Conservation (phyloP, 1,139 yeast species). For the Protomyces inundatus region DNA sequence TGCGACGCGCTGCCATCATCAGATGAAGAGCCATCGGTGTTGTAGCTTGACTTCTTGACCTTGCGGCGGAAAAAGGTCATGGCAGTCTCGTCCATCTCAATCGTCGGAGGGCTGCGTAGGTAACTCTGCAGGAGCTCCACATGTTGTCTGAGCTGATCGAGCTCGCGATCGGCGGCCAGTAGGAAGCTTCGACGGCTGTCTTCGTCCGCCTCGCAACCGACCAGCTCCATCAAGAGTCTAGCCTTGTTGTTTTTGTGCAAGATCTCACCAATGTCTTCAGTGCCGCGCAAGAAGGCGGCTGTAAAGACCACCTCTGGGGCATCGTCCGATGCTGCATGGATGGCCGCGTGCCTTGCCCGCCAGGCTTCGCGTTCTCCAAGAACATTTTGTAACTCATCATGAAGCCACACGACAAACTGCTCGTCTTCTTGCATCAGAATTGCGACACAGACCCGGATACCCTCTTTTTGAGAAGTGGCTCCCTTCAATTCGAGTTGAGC, state of each 20-base stretch:
- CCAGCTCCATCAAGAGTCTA: conserved; percentile 25
- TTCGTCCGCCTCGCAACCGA: conserved; percentile 9
- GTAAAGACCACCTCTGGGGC: neutral
- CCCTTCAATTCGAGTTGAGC: conserved; percentile 28
- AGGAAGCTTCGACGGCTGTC: conserved; percentile 20
- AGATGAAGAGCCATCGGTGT: neutral
- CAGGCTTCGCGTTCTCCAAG: conserved; percentile 19
- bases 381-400: conserved; percentile 6
- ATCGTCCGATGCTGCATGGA: neutral
- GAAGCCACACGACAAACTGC: conserved; percentile 26
- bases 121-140: conserved; percentile 17
- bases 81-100: conserved; percentile 27
- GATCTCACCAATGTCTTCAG: conserved; percentile 22
- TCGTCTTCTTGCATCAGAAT: conserved; percentile 28
- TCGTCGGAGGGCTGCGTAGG: conserved; percentile 28
- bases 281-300: neutral
- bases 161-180: conserved; percentile 20
- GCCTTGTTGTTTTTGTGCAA: conserved; percentile 28
- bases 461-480: conserved; percentile 19
- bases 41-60: neutral
- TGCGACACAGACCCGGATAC: conserved; percentile 25
- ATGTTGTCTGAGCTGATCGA: conserved; percentile 11
- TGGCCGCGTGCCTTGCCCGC: conserved; percentile 3
- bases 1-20: neutral
- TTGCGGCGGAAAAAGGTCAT: conserved; percentile 23